These are phyloP conservation scores for Blastobotrys capitulatus DNA, from an alignment of 1,139 yeast species.

Conservation along the genomic window DNA sequence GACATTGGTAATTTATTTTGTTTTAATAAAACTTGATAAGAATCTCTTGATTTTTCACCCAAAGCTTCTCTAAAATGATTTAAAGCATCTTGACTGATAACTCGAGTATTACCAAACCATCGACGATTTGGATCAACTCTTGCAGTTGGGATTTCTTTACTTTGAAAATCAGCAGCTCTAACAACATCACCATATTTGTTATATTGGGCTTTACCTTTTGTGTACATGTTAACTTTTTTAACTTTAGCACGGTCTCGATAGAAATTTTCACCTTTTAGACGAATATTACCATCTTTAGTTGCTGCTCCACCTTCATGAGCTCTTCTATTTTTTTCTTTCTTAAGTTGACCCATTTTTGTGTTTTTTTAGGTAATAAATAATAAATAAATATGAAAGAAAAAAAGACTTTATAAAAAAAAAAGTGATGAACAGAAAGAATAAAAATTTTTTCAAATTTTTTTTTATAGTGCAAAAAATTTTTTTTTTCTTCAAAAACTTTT, in stretches of 20 bases:
- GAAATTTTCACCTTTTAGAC: slow-evolving; percentile 96
- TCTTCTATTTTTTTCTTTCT: slow-evolving; percentile 86
- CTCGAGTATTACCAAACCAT: slow-evolving; percentile 98
- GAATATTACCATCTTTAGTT: slow-evolving; percentile 80
- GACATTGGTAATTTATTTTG: slow-evolving; percentile 97
- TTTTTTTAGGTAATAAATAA: too few species aligned
- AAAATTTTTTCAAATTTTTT: too few species aligned
- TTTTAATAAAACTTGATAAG: slow-evolving; percentile 81
- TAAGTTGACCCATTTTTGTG: slow-evolving; percentile 74
- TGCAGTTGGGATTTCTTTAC: slow-evolving; percentile 83
- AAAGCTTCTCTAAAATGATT: slow-evolving; percentile 91
- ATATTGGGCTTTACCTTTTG: slow-evolving; percentile 80
- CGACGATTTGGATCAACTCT: slow-evolving; percentile 93
- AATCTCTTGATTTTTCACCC: slow-evolving; percentile 79
- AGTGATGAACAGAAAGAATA: not conserved
- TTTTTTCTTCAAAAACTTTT: not conserved
- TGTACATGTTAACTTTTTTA: slow-evolving; percentile 86
- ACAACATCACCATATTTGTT: slow-evolving; percentile 84
- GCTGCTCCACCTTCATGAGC: slow-evolving; percentile 64
- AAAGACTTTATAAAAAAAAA: slow-evolving; percentile 8
- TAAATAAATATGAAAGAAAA: not conserved
- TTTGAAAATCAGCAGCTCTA: slow-evolving; percentile 83
- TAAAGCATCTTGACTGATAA: slow-evolving; percentile 93
- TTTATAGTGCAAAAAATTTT: not conserved
- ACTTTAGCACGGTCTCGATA: slow-evolving; percentile 90